A percentile compares a stretch with the other conserved stretches of the same genome.
Evolutionary conservation across 148 eudicot genomes (phyloP).

Genomic region (Selenicereus undatus): DNA sequence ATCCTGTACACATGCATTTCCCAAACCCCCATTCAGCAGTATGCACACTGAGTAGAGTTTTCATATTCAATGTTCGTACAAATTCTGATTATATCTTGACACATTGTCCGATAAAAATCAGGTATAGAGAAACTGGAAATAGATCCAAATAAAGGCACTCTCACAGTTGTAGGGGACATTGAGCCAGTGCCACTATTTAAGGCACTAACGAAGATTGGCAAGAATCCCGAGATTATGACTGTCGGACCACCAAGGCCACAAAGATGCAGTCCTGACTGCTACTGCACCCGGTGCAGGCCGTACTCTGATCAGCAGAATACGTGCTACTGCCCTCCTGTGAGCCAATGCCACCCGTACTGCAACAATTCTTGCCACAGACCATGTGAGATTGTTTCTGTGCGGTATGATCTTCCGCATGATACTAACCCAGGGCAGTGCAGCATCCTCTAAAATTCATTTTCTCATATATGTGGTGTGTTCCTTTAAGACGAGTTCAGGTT

Average conservation of each 20-base stretch:
- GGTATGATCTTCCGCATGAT: background rate
- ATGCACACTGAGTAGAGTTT: background rate
- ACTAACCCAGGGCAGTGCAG: slow-evolving; percentile 17
- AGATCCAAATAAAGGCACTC: slow-evolving; percentile 20
- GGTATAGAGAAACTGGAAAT: slow-evolving; percentile 31
- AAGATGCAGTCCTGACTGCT: slow-evolving; percentile 18
- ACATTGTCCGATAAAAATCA: background rate
- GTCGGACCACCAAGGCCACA: slow-evolving; percentile 30
- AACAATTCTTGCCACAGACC: slow-evolving; percentile 17
- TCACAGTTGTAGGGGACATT: slow-evolving; percentile 39
- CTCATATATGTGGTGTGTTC: too few species aligned
- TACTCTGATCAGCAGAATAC: slow-evolving; percentile 14
- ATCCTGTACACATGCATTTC: background rate
- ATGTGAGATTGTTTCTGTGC: slow-evolving; percentile 20
- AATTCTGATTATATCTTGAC: background rate
- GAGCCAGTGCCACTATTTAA: slow-evolving; percentile 37
- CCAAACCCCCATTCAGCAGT: background rate
- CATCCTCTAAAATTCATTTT: slow-evolving; percentile 13
- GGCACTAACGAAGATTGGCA: slow-evolving; percentile 36
- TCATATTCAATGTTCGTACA: too few species aligned
- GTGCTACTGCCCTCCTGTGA: background rate
- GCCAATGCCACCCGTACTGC: slow-evolving; percentile 13
- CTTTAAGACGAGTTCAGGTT: background rate
- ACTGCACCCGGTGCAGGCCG: slow-evolving; percentile 19
- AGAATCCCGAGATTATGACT: slow-evolving; percentile 26